These are phyloP conservation scores for Penicillium ochrochloron DNA, from an alignment of 495 filamentous ascomycete species.

Conservation along the genomic window DNA sequence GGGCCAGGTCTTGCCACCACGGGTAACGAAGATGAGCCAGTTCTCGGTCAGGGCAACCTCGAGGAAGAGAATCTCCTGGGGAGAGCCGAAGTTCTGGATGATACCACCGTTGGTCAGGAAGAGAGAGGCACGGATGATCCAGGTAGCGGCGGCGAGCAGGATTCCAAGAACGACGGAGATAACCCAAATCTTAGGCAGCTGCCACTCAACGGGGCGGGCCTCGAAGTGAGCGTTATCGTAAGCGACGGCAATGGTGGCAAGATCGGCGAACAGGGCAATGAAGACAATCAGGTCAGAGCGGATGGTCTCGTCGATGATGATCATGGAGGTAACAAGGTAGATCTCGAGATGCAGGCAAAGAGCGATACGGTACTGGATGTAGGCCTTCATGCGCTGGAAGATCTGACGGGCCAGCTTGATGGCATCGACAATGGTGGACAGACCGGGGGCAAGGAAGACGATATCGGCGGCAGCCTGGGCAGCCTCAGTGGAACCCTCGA, in stretches of 20 bases:
- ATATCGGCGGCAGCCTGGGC: constrained; percentile 80
- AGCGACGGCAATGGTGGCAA: constrained; percentile 76
- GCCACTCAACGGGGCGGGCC: constrained; percentile 73
- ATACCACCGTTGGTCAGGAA: constrained; percentile 72
- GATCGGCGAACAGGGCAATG: constrained; percentile 76
- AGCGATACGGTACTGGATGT: constrained; percentile 81
- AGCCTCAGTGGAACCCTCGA: constrained; percentile 77
- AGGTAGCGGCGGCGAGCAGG: constrained; percentile 68
- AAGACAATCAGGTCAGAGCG: constrained; percentile 71
- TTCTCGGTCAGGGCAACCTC: constrained; percentile 77
- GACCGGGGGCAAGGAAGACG: constrained; percentile 79
- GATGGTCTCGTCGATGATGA: constrained; percentile 76
- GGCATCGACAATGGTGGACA: constrained; percentile 74
- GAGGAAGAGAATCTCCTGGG: constrained; percentile 75
- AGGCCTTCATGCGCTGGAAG: constrained; percentile 84
- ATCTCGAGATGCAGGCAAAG: constrained; percentile 77
- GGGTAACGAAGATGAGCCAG: constrained; percentile 81
- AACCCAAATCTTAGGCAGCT: constrained; percentile 78
- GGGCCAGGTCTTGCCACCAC: constrained; percentile 71
- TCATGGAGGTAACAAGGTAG: constrained; percentile 78
- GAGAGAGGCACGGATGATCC: constrained; percentile 69
- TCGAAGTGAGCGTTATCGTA: constrained; percentile 81
- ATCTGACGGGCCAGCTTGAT: constrained; percentile 81
- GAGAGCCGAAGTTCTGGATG: constrained; percentile 72
- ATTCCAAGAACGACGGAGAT: constrained; percentile 71